A percentile compares a stretch with the other conserved stretches of the same genome.
These are phyloP conservation scores for Caryopteris hybrid DNA, from an alignment of 305 asterid species.

Conservation along the genomic window DNA sequence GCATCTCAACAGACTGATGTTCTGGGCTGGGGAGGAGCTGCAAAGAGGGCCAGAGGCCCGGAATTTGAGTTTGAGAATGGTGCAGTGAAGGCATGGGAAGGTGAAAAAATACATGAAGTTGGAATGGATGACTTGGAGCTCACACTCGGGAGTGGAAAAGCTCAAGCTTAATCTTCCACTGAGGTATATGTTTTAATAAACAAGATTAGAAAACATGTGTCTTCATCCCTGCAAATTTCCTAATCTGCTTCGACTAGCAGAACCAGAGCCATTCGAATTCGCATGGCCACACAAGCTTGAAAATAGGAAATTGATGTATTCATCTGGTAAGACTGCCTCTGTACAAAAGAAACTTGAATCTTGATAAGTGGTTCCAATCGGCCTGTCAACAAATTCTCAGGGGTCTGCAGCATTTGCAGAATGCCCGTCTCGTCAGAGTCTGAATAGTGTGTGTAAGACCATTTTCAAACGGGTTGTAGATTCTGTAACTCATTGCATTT, in stretches of 20 bases:
- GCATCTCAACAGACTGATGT: slow-evolving; percentile 31
- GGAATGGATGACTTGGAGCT: slow-evolving; percentile 85
- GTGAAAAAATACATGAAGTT: slow-evolving; percentile 74
- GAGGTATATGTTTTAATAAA: not conserved
- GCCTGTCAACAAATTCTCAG: not conserved
- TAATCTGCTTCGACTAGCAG: not conserved
- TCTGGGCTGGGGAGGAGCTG: slow-evolving; percentile 41
- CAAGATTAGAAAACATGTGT: not conserved
- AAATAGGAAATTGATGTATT: not conserved
- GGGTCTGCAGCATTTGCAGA: not conserved
- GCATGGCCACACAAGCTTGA: not conserved
- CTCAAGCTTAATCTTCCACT: slow-evolving; percentile 21
- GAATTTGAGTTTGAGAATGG: slow-evolving; percentile 68
- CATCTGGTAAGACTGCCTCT: slow-evolving; percentile 4
- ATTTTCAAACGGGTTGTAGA: not conserved
- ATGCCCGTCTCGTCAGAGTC: not conserved
- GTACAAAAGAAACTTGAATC: not conserved
- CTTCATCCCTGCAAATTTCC: slow-evolving; percentile 1
- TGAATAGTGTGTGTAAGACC: not conserved
- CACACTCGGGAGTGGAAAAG: slow-evolving; percentile 69
- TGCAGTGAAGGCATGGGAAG: slow-evolving; percentile 83
- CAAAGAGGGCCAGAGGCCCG: slow-evolving; percentile 53
- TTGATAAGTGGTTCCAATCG: not conserved
- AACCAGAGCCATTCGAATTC: not conserved
- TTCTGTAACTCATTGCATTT: not conserved